Evolutionary conservation across 2,329 filamentous ascomycete species (phyloP).

Genomic region (Fusarium circinatum): DNA sequence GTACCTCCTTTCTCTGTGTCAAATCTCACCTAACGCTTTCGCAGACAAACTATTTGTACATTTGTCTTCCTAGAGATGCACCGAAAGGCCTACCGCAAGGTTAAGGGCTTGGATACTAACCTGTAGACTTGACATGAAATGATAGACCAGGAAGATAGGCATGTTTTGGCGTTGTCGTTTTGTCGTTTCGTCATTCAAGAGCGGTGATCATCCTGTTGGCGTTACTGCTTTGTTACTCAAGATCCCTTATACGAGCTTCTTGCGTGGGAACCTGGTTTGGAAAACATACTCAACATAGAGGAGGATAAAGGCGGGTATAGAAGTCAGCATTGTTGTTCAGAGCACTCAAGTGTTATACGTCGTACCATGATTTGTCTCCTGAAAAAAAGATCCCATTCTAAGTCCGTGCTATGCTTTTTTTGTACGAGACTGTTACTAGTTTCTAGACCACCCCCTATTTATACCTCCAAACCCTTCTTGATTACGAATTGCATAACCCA

Average conservation of each 20-base stretch:
- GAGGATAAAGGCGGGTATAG: not conserved
- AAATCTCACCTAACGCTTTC: slow-evolving; percentile 20
- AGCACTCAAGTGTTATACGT: slow-evolving; percentile 1
- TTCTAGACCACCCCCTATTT: slow-evolving; percentile 26
- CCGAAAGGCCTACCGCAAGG: slow-evolving; percentile 76
- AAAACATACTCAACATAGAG: slow-evolving; percentile 23
- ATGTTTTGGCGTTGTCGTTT: slow-evolving; percentile 41
- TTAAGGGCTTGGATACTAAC: slow-evolving; percentile 53
- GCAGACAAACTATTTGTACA: slow-evolving; percentile 83
- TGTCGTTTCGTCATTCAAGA: slow-evolving; percentile 22
- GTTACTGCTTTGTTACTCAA: slow-evolving; percentile 30
- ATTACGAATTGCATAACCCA: slow-evolving; percentile 36
- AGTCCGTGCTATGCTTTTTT: slow-evolving; percentile 43
- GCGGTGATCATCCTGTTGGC: slow-evolving; percentile 38
- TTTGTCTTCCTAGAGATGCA: slow-evolving; percentile 90
- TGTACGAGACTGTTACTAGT: slow-evolving; percentile 33
- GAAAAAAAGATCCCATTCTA: slow-evolving; percentile 41
- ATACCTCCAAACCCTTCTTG: slow-evolving; percentile 30
- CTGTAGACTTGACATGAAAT: slow-evolving; percentile 36
- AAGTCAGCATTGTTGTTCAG: not conserved
- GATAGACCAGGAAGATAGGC: slow-evolving; percentile 36
- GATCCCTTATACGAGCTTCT: slow-evolving; percentile 9
- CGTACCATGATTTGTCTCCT: not conserved
- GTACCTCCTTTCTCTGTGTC: slow-evolving; percentile 43
- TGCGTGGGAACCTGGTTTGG: slow-evolving; percentile 17